phyloP scores from a whole-genome alignment of 2,329 filamentous ascomycete genomes.

The Monosporascus sp. region DNA sequence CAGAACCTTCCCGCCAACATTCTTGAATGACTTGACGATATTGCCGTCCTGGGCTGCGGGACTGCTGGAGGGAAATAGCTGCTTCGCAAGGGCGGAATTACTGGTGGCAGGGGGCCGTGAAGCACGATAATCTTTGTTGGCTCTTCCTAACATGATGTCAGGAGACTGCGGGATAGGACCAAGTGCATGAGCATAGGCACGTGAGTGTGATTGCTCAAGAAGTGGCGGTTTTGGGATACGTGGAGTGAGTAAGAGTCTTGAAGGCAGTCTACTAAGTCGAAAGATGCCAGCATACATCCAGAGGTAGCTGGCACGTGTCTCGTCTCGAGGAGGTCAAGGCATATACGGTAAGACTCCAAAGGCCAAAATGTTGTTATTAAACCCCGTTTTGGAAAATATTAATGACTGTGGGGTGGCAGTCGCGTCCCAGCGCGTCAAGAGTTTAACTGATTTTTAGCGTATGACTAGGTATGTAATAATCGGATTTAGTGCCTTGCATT shows the following conservation, averaged over 20 bases:
- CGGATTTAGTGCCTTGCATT: no score
- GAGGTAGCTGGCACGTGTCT: conserved; percentile 1
- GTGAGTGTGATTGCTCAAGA: neutral
- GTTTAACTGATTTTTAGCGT: no score
- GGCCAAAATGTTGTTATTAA: no score
- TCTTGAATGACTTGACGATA: conserved; percentile 48
- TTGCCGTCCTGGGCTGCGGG: conserved; percentile 39
- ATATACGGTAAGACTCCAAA: neutral
- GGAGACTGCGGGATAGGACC: conserved; percentile 3
- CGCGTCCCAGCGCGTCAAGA: no score
- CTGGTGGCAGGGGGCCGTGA: conserved; percentile 22
- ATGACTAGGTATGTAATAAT: no score
- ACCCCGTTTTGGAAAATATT: no score
- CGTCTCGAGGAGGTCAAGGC: neutral
- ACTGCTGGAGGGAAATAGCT: conserved; percentile 54
- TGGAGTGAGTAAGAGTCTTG: conserved; percentile 13
- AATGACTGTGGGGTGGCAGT: no score
- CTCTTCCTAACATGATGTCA: conserved; percentile 21
- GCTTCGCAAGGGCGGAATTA: conserved; percentile 38
- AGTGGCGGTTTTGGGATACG: neutral
- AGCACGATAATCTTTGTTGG: conserved; percentile 32
- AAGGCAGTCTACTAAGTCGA: conserved; percentile 10
- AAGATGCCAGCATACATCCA: conserved; percentile 17
- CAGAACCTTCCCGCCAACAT: conserved; percentile 31
- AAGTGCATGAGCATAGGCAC: conserved; percentile 10